These are phyloP conservation scores for Sporothrix pallida DNA, from an alignment of 2,329 filamentous ascomycete genomes.

Conservation along the genomic window DNA sequence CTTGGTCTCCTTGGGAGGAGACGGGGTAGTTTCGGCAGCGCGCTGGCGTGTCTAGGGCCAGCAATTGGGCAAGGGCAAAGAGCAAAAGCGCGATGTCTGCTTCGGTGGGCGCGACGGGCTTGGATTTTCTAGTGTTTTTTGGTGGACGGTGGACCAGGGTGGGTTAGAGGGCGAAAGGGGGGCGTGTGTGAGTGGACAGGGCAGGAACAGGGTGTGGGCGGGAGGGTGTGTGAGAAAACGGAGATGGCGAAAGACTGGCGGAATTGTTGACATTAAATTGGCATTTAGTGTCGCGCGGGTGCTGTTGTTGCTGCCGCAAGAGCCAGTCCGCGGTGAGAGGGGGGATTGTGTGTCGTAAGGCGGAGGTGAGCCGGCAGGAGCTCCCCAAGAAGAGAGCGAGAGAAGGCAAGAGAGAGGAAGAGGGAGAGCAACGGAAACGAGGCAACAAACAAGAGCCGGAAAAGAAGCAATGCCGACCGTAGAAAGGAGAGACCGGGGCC, in stretches of 20 bases:
- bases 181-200: conserved; percentile 19
- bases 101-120: conserved; percentile 29
- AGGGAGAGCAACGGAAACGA: background rate
- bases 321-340: conserved; percentile 21
- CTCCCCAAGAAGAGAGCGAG: conserved; percentile 5
- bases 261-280: conserved; percentile 27
- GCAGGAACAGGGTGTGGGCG: conserved; percentile 23
- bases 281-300: conserved; percentile 23
- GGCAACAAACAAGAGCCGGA: background rate
- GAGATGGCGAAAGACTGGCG: conserved; percentile 23
- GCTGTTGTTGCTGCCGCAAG: conserved; percentile 13
- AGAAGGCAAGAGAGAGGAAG: background rate
- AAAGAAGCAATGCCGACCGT: conserved; percentile 19
- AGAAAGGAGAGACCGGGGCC: conserved; percentile 15
- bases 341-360: background rate
- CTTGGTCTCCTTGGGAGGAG: background rate
- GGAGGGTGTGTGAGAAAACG: conserved; percentile 29
- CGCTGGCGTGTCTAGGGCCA: conserved; percentile 33
- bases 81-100: conserved; percentile 33
- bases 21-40: conserved; percentile 32
- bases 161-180: conserved; percentile 26
- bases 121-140: conserved; percentile 1
- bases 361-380: background rate
- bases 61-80: conserved; percentile 33
- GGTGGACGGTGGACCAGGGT: conserved; percentile 29